Base-by-base conservation (phyloP, 192 early-diverging fungal genomes). In the Phycomyces nitens region DNA sequence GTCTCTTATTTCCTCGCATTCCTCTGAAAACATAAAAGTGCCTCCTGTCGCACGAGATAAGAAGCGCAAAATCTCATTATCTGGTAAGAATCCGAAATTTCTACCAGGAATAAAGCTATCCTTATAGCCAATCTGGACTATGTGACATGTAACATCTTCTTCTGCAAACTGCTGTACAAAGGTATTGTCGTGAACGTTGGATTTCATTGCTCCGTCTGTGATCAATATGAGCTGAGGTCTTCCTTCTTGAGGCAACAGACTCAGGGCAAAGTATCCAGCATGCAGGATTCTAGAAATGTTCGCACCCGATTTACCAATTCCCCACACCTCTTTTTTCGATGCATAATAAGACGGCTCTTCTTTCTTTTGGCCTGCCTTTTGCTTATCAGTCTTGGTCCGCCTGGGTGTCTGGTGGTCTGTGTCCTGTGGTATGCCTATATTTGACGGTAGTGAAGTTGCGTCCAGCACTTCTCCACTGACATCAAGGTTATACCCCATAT, bases 131-230 rank as follows among this genome's bases (percentile, higher is more conserved):
- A 93, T 78, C 66, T 91, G 89, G 23, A 93, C 76, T 52, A 93
- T 80, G 22, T 83, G 83, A 54, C 86, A 90, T 24, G 75, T 80
- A 10, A 89, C 83, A 64, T 86, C 83, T 50, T 84, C 77, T 41
- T 84, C 85, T 59, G 82, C 83, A 20, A 84, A 81, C 58, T 82
- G 79, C 47, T 82, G 80, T 2, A 89, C 70, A 51, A 84, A 70
- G 16, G 78, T 72, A 41, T 82, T 80, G 12, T 80, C 80, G 12
- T 82, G 76, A 0, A 82, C 66, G 64, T 87, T 88, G 11, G 90
- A 89, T 56, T 88, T 86, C 60, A 88, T 77, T 23, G 89, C 82
- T 23, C 89, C 89, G 56, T 92, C 90, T 6, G 88, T 89, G 39
- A 92, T 72, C 5, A 84, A 61, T 6, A 88, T 78, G 41, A 92